These are phyloP conservation scores for Talaromyces verruculosus DNA, from an alignment of 2,329 filamentous ascomycete genomes.

Conservation along the genomic window DNA sequence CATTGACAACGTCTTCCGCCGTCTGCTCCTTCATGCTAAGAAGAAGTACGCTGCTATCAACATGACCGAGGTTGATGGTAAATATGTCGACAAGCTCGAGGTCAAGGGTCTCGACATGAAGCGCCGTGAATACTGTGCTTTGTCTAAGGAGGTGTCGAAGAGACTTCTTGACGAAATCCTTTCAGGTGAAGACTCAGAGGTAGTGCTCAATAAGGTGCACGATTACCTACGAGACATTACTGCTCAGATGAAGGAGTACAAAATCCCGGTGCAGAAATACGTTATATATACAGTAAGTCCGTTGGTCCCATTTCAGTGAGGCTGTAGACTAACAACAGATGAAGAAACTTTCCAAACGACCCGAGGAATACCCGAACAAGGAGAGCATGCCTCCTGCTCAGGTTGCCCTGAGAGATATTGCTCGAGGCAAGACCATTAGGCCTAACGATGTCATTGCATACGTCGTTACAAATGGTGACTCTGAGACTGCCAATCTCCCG, in stretches of 20 bases:
- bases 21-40: slow-evolving; percentile 91
- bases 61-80: slow-evolving; percentile 82
- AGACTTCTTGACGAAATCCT: slow-evolving; percentile 91
- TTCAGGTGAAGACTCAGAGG: slow-evolving; percentile 87
- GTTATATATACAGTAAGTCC: slow-evolving; percentile 77
- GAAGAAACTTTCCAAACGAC: slow-evolving; percentile 88
- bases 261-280: slow-evolving; percentile 79
- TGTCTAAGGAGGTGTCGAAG: slow-evolving; percentile 92
- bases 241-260: slow-evolving; percentile 77
- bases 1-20: slow-evolving; percentile 94
- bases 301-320: background rate
- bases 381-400: slow-evolving; percentile 97
- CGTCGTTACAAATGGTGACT: slow-evolving; percentile 72
- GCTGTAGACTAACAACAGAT: slow-evolving; percentile 19
- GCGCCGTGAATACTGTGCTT: slow-evolving; percentile 89
- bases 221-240: slow-evolving; percentile 87
- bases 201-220: slow-evolving; percentile 84
- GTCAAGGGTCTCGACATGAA: slow-evolving; percentile 99
- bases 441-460: slow-evolving; percentile 97
- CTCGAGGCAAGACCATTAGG: slow-evolving; percentile 81
- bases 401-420: slow-evolving; percentile 84
- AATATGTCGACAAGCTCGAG: slow-evolving; percentile 90
- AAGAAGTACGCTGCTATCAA: slow-evolving; percentile 99
- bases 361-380: slow-evolving; percentile 89
- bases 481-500: slow-evolving; percentile 61